Base-by-base conservation (phyloP, 169 alveolate genomes). In the Neospora caninum region DNA sequence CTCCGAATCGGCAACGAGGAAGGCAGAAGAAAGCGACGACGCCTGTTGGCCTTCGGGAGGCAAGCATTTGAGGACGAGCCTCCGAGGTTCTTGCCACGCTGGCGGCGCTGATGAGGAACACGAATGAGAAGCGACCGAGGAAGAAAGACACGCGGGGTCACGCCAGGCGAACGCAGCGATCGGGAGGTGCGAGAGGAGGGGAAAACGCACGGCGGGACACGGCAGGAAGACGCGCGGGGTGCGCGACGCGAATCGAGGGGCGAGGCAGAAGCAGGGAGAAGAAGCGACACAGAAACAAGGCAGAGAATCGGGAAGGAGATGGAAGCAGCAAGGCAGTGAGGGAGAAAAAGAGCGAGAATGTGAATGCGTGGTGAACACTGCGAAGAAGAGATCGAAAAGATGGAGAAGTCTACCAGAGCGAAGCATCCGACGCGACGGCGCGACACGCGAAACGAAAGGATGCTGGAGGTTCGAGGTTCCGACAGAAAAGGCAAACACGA, bases 81-180 rank as follows among this genome's bases (percentile, higher is more conserved):
- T 64, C 4, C 89, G 89, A 9, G 89, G 89, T 67, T 41, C 41
- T 36, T 82, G 89, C 89, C 89, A 82, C 25, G 53, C n/a, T 49
- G 89, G 89, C 16, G 73, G 73, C 34, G 16, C 73, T 64, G 43
- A 18, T 2, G n/a, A 73, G 42, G 20, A 18, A 36, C 16, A 73
- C 84, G 42, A 36, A 36, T 0, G 7, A 73, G 43, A n/a, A 41
- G 43, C 2, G n/a, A 31, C 10, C 25, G n/a, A 16, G 7, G 20
- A 64, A 64, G 20, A 64, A 22, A 64, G 31, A 64, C 20, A 64
- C n/a, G n/a, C 73, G 64, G 18, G n/a, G n/a, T n/a, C n/a, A n/a
- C 58, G 58, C 58, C 13, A 4, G 58, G 13, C 22, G 13, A 49
- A 49, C 58, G 22, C 4, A 49, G 58, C 4, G 4, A 13, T 10